These are phyloP conservation scores for Jatropha multifida DNA, from an alignment of 441 rosid species.

Conservation along the genomic window DNA sequence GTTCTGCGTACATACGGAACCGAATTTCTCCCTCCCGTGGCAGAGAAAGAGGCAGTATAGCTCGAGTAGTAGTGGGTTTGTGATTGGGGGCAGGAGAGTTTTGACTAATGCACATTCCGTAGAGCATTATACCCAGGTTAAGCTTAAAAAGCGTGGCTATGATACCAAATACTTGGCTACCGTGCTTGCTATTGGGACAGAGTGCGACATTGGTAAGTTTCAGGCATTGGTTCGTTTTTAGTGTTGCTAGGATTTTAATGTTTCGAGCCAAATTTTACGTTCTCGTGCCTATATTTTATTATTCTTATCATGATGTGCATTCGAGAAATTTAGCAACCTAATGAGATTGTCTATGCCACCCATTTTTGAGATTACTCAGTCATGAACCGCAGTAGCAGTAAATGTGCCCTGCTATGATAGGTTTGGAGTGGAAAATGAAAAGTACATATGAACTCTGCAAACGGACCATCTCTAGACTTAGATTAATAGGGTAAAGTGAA, in stretches of 20 bases:
- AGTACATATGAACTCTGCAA: background rate
- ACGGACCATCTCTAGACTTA: background rate
- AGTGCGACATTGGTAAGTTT: constrained; percentile 75
- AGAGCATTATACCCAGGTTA: constrained; percentile 86
- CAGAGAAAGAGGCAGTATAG: constrained; percentile 89
- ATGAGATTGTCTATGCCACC: background rate
- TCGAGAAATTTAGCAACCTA: background rate
- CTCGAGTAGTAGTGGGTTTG: constrained; percentile 84
- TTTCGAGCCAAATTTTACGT: background rate
- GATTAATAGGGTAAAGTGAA: background rate
- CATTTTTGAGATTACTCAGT: background rate
- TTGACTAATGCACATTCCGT: constrained; percentile 90
- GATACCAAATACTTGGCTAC: constrained; percentile 84
- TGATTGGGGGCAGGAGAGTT: constrained; percentile 69
- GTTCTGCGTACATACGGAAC: constrained; percentile 89
- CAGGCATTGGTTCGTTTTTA: no score
- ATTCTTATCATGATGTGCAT: background rate
- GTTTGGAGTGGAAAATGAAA: background rate
- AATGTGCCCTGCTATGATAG: background rate
- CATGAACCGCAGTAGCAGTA: background rate
- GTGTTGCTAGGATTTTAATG: no score
- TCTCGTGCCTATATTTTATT: background rate
- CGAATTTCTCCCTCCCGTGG: constrained; percentile 91
- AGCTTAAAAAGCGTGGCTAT: constrained; percentile 85
- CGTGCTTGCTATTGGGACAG: constrained; percentile 84